These are phyloP conservation scores for Lyophyllum atratum DNA, from an alignment of 768 basidiomycete species.

Conservation along the genomic window DNA sequence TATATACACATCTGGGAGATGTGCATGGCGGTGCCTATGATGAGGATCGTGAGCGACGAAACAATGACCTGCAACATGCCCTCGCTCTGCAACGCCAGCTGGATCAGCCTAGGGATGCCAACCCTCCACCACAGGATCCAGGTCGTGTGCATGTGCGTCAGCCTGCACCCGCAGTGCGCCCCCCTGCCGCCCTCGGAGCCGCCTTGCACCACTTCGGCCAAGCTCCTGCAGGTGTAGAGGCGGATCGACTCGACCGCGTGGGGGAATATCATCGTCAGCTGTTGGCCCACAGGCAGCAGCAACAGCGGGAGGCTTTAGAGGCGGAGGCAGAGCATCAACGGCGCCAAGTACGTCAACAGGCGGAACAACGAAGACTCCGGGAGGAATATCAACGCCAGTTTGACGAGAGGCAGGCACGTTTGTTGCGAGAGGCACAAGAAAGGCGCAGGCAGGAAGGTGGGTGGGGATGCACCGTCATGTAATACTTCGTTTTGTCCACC, in stretches of 20 bases:
- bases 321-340: neutral
- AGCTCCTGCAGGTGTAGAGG: neutral
- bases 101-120: neutral
- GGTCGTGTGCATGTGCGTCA: no score
- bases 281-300: neutral
- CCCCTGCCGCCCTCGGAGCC: neutral
- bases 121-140: no score
- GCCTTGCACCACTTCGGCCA: neutral
- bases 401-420: neutral
- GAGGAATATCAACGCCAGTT: slow-evolving; percentile 7
- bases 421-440: slow-evolving; percentile 1
- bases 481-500: no score
- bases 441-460: neutral
- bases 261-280: neutral
- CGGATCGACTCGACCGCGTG: neutral
- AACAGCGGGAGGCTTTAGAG: neutral
- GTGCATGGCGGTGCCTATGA: slow-evolving; percentile 19
- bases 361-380: neutral
- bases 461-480: slow-evolving; percentile 8
- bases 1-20: slow-evolving; percentile 10
- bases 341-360: neutral
- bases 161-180: neutral
- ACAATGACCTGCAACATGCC: slow-evolving; percentile 8
- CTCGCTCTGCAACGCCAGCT: slow-evolving; percentile 7
- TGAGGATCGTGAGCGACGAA: slow-evolving; percentile 8